Base-by-base conservation (phyloP, 768 basidiomycete species). In the Dendrothele bispora region DNA sequence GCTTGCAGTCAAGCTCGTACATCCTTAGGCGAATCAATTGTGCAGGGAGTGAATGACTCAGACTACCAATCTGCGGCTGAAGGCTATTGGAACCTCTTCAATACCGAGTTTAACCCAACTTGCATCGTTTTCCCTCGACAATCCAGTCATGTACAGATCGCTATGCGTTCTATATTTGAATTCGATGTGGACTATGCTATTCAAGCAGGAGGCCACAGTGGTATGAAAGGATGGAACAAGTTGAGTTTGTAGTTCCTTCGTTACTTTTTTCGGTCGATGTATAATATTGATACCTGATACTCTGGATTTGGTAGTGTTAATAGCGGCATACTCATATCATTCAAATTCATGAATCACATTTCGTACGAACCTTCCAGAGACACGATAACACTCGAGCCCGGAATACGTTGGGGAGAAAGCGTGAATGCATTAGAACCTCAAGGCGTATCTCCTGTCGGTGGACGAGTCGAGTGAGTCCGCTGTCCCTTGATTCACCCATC, bases 381-480 rank as follows among this genome's bases (percentile, higher is more conserved):
- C 42, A 64, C 70, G 5, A 71, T 74, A 18, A 69, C 63, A 4
- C 49, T 76, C 7, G 60, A 74, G 46, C 74, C 73, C n/a, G 73
- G 72, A 15, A 57, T 70, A n/a, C 65, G 59, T 43, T 74, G 73
- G 73, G 65, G 61, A 18, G 67, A 76, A 18, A 73, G 69, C 3
- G 46, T 70, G 3, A 51, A 52, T n/a, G 54, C 61, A 10, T 45
- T 74, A 1, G 66, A 70, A 38, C 63, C 67, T 4, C 59, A 61
- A 24, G 72, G 73, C 3, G 72, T 76, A n/a, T 70, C 72, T n/a
- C 67, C 70, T 25, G 51, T 67, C 35, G 74, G 74, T 34, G 74
- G 71, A 17, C 59, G 72, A 38, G 54, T 69, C 34, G 59, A 62
- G 69, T 71, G 40, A 46, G 57, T 55, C 5, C 17, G 46, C 28